Percentiles rank a stretch among this genome's conserved stretches.
Evolutionary conservation across 768 basidiomycete genomes (phyloP).

Genomic region (Suillus occidentalis): DNA sequence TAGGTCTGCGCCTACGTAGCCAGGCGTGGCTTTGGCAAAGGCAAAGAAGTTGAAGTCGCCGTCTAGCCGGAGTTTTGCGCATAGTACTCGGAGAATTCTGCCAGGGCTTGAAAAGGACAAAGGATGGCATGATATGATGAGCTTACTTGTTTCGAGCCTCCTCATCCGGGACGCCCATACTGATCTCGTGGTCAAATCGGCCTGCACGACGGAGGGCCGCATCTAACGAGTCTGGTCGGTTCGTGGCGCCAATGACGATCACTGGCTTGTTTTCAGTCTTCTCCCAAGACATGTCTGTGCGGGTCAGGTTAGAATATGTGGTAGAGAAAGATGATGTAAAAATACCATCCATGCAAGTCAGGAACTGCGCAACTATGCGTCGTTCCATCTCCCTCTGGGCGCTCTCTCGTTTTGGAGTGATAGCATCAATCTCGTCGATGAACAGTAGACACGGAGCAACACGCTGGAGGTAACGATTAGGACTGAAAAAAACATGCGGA

Average conservation of each 20-base stretch:
- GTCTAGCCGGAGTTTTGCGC: constrained; percentile 79
- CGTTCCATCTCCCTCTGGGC: constrained; percentile 99
- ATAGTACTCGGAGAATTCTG: constrained; percentile 88
- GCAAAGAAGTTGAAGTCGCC: constrained; percentile 85
- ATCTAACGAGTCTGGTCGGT: constrained; percentile 93
- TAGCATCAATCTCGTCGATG: constrained; percentile 97
- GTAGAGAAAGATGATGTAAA: not conserved
- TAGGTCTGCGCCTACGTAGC: constrained; percentile 95
- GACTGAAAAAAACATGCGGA: not conserved
- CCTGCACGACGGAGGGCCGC: constrained; percentile 91
- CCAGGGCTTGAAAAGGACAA: not conserved
- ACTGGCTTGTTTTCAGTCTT: constrained; percentile 92
- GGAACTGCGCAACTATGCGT: constrained; percentile 93
- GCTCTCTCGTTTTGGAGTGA: constrained; percentile 96
- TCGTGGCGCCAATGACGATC: constrained; percentile 94
- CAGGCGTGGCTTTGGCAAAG: constrained; percentile 92
- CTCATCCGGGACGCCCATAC: constrained; percentile 95
- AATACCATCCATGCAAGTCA: constrained; percentile 97
- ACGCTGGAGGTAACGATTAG: constrained; percentile 45
- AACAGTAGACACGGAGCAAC: constrained; percentile 92
- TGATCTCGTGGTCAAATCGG: constrained; percentile 96
- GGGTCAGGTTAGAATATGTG: not conserved
- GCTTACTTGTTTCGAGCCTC: constrained; percentile 85
- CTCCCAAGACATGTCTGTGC: constrained; percentile 95
- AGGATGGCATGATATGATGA: not conserved